Base-by-base conservation (phyloP, 495 filamentous ascomycete genomes). In the Elasticomyces elasticus region DNA sequence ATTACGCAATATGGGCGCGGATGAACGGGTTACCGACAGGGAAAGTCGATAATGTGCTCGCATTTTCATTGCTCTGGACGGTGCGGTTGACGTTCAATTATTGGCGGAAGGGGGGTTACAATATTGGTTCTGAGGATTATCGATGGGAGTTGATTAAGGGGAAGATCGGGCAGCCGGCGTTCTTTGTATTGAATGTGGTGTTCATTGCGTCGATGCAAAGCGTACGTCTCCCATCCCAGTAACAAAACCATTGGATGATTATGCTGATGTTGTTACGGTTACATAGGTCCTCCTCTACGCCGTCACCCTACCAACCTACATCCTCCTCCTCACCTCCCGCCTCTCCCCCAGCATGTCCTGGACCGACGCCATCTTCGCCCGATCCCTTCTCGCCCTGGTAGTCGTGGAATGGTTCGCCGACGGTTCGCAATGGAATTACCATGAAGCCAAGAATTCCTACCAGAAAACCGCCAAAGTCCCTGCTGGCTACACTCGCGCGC, bases 51-150 rank as follows among this genome's bases (percentile, higher is more conserved):
- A 84, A 83, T 20, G 73, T 91, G 48, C 70, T 87, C 44, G 71
- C 81, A 5, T 81, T 89, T 60, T 84, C 80, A 54, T 65, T 74
- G 1, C 51, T 89, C 12, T 99, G 94, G 94, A 87, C 84, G 66
- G 86, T 91, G 76, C 85, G 94, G 35, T 72, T 99, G 64, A 94
- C 92, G 1, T 96, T 77, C 78, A 99, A 99, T 70, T 99, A 95
- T 68, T 95, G 86, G 85, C 85, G 94, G 47, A 94, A 87, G 68
- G 94, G 94, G 19, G 94, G 94, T 17, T 99, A 97, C 66, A 69
- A 72, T 23, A 75, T 87, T 54, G 91, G 92, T 26, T 82, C 80
- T 11, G 90, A 99, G 68, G 94, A 99, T 69, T 99, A 99, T 67
- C 79, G 94, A 66, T 96, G 91, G 91, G 56, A 70, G 38, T 72